Percentiles rank a stretch among this genome's conserved stretches.
These are phyloP conservation scores for Barnettozyma californica DNA, from an alignment of 805 yeast genomes.

Conservation along the genomic window DNA sequence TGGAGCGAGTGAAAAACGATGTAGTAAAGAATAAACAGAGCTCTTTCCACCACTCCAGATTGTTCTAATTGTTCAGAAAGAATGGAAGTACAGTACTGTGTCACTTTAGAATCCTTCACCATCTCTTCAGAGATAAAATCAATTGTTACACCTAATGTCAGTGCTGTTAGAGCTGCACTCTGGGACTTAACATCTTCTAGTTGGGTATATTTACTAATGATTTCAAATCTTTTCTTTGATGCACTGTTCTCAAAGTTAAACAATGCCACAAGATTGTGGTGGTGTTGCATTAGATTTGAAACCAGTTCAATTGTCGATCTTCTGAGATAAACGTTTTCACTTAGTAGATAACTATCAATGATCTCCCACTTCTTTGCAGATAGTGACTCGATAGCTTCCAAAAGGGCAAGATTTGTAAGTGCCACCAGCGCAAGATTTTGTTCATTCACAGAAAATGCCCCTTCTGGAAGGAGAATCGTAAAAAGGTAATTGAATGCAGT, in stretches of 20 bases:
- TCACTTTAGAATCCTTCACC: conserved; percentile 21
- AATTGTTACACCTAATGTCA: conserved; percentile 30
- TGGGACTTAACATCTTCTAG: conserved; percentile 38
- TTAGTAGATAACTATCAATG: conserved; percentile 39
- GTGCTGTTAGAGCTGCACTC: conserved; percentile 33
- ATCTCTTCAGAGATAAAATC: conserved; percentile 32
- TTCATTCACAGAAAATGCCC: conserved; percentile 25
- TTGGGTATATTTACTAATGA: conserved; percentile 35
- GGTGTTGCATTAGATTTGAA: conserved; percentile 48
- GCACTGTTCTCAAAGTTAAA: conserved; percentile 45
- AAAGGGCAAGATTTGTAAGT: conserved; percentile 55
- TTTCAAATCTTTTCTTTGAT: conserved; percentile 36
- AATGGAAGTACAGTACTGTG: conserved; percentile 23
- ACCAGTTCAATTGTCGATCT: conserved; percentile 58
- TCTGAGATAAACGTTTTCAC: conserved; percentile 45
- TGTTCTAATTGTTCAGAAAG: conserved; percentile 27
- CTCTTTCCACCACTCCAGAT: conserved; percentile 27
- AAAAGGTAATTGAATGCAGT: conserved; percentile 29
- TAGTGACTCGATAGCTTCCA: conserved; percentile 32
- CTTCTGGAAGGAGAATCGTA: conserved; percentile 31
- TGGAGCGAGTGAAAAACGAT: conserved; percentile 22
- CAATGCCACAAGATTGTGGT: conserved; percentile 42
- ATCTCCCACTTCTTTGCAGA: conserved; percentile 35
- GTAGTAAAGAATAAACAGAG: conserved; percentile 27
- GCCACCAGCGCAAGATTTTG: conserved; percentile 56